Conservation (phyloP, 495 filamentous ascomycete genomes). For the Penicillium macrosclerotiorum region DNA sequence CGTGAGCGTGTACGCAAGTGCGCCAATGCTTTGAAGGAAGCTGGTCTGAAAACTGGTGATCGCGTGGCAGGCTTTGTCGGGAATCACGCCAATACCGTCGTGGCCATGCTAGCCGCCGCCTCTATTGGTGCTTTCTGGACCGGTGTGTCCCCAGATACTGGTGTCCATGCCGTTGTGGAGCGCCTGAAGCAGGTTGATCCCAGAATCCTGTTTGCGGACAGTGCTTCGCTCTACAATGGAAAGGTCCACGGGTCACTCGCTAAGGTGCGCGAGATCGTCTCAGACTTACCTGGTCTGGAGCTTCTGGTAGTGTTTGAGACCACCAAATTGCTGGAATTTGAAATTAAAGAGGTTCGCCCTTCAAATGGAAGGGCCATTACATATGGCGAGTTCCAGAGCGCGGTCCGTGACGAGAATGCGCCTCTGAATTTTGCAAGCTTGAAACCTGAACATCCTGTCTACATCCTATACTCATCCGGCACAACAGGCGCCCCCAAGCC, state of each 20-base stretch:
- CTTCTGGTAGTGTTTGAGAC: conserved; percentile 70
- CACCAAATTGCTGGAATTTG: conserved; percentile 45
- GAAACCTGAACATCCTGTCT: conserved; percentile 78
- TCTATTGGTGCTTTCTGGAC: conserved; percentile 89
- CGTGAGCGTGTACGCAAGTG: conserved; percentile 73
- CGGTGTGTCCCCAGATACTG: conserved; percentile 80
- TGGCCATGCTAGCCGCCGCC: conserved; percentile 81
- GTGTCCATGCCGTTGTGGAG: conserved; percentile 77
- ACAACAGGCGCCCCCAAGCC: conserved; percentile 91
- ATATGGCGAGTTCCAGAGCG: conserved; percentile 51
- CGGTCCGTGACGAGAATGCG: conserved; percentile 38
- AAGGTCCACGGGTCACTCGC: conserved; percentile 69
- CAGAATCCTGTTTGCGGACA: conserved; percentile 78
- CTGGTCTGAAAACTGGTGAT: conserved; percentile 63
- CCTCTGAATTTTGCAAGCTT: conserved; percentile 69
- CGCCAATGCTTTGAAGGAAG: conserved; percentile 64
- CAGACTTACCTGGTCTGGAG: conserved; percentile 59
- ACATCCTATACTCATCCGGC: conserved; percentile 83
- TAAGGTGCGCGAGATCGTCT: conserved; percentile 72
- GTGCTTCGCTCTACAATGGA: conserved; percentile 84
- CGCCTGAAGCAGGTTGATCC: conserved; percentile 80
- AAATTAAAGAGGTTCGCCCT: conserved; percentile 46
- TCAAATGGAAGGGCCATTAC: conserved; percentile 48
- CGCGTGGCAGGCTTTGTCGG: conserved; percentile 83
- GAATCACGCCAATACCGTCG: conserved; percentile 79